Evolutionary conservation across 768 basidiomycete genomes (phyloP).

Genomic region (Termitomyces sp.): DNA sequence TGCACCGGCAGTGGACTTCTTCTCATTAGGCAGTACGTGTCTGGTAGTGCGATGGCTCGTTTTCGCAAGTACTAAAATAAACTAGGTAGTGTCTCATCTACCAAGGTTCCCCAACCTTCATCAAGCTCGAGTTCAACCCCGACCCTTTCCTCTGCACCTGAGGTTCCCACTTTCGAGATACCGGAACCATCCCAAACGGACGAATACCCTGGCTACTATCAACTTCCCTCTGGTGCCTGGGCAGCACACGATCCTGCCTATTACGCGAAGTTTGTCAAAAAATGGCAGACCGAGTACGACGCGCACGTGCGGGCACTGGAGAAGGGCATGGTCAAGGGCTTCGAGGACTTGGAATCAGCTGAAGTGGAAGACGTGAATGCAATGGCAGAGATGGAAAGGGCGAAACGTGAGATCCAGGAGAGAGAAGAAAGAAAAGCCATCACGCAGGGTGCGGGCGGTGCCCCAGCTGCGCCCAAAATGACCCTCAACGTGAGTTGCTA

Average conservation of each 20-base stretch:
- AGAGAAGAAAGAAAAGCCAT: slow-evolving; percentile 73
- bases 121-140: slow-evolving; percentile 7
- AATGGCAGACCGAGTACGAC: slow-evolving; percentile 72
- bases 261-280: slow-evolving; percentile 61
- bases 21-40: slow-evolving; percentile 50
- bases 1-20: slow-evolving; percentile 53
- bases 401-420: slow-evolving; percentile 68
- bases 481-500: slow-evolving; percentile 62
- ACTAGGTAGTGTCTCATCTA: slow-evolving; percentile 18
- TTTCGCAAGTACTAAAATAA: slow-evolving; percentile 4
- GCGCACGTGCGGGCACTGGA: slow-evolving; percentile 68
- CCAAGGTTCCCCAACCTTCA: slow-evolving; percentile 11
- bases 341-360: slow-evolving; percentile 56
- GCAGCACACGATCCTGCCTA: slow-evolving; percentile 67
- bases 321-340: slow-evolving; percentile 61
- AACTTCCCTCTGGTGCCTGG: slow-evolving; percentile 77
- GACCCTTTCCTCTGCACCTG: slow-evolving; percentile 61
- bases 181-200: slow-evolving; percentile 74
- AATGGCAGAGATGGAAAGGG: slow-evolving; percentile 70
- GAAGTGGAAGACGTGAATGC: slow-evolving; percentile 62
- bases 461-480: slow-evolving; percentile 69
- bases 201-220: slow-evolving; percentile 84
- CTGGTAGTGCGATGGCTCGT: neutral
- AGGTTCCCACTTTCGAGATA: slow-evolving; percentile 58
- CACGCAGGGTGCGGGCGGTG: slow-evolving; percentile 52